A percentile compares a stretch with the other conserved stretches of the same genome.
These are phyloP conservation scores for Gymnopilus dilepis DNA, from an alignment of 768 basidiomycete species.

Conservation along the genomic window DNA sequence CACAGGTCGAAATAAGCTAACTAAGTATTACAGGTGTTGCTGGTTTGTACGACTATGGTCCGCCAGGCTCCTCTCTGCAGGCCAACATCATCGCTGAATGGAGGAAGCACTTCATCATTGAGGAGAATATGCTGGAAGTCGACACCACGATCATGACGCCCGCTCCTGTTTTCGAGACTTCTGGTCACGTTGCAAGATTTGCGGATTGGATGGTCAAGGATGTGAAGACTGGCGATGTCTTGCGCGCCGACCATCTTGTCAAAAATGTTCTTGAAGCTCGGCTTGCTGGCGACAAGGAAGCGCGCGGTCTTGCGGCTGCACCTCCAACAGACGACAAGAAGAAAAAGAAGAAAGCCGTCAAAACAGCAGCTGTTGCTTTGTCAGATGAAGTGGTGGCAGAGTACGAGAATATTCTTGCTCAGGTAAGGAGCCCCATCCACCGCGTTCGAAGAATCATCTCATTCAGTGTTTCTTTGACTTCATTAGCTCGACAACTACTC, in stretches of 20 bases:
- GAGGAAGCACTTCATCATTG: slow-evolving; percentile 97
- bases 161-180: slow-evolving; percentile 92
- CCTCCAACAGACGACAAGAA: slow-evolving; percentile 66
- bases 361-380: slow-evolving; percentile 68
- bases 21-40: slow-evolving; percentile 73
- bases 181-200: slow-evolving; percentile 97
- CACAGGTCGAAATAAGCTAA: not conserved
- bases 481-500: slow-evolving; percentile 90
- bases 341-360: slow-evolving; percentile 81
- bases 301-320: slow-evolving; percentile 71
- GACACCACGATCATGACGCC: slow-evolving; percentile 99
- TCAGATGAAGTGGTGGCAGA: slow-evolving; percentile 81
- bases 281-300: slow-evolving; percentile 89
- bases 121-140: slow-evolving; percentile 98
- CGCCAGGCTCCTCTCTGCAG: slow-evolving; percentile 93
- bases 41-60: slow-evolving; percentile 95
- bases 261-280: slow-evolving; percentile 91
- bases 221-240: slow-evolving; percentile 89
- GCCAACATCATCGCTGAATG: slow-evolving; percentile 97
- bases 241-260: slow-evolving; percentile 96
- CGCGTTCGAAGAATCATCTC: not conserved
- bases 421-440: slow-evolving; percentile 73
- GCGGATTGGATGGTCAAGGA: slow-evolving; percentile 99
- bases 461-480: not conserved
- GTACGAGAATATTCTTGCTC: slow-evolving; percentile 86